These are phyloP conservation scores for Cardamine resedifolia DNA, from an alignment of 345 rosid species.

Conservation along the genomic window DNA sequence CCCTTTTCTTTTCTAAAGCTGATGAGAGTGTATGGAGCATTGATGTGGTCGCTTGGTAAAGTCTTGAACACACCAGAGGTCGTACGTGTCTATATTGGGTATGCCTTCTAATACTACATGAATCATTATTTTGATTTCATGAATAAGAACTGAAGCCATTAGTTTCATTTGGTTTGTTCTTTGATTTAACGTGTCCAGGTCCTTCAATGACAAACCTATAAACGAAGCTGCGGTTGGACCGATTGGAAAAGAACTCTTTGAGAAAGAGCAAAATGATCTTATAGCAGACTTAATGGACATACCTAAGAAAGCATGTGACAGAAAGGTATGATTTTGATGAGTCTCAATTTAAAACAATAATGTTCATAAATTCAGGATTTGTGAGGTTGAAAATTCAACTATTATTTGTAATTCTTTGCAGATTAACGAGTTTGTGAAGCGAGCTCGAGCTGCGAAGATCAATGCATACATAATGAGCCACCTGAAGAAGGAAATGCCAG, in stretches of 20 bases:
- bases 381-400: background rate
- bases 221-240: constrained; percentile 63
- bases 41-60: constrained; percentile 99
- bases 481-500: constrained; percentile 94
- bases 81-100: constrained; percentile 91
- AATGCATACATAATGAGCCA: constrained; percentile 92
- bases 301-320: constrained; percentile 95
- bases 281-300: constrained; percentile 65
- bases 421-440: constrained; percentile 95
- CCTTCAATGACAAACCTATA: constrained; percentile 82
- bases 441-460: constrained; percentile 91
- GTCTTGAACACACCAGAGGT: constrained; percentile 94
- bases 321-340: constrained; percentile 49
- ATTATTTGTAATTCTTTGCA: constrained; percentile 21
- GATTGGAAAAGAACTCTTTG: constrained; percentile 72
- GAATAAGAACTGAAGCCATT: background rate
- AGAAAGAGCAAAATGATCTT: constrained; percentile 91
- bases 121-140: background rate
- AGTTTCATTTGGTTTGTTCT: background rate
- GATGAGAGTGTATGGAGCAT: constrained; percentile 96
- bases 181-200: constrained; percentile 44
- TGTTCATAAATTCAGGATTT: background rate
- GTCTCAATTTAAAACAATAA: background rate
- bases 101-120: constrained; percentile 9
- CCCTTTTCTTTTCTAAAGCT: constrained; percentile 44